Percentiles rank a stretch among this genome's conserved stretches.
These are phyloP conservation scores for Solanum pimpinellifolium DNA, from an alignment of 257 asterid genomes.

Conservation along the genomic window DNA sequence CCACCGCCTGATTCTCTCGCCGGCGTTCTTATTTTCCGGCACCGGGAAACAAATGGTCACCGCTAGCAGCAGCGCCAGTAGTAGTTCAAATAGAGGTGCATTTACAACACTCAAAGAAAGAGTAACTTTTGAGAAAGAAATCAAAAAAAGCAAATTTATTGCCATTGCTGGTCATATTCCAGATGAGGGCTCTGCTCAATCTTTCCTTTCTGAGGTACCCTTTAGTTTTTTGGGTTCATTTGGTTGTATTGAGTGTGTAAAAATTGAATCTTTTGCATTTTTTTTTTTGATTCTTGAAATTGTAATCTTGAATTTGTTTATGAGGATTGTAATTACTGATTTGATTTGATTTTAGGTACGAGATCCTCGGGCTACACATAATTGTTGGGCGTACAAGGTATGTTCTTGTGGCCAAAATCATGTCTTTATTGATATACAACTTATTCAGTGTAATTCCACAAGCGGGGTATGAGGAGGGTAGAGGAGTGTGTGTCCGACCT, in stretches of 20 bases:
- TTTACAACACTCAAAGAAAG: constrained; percentile 64
- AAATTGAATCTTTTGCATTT: neutral
- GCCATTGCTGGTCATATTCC: constrained; percentile 69
- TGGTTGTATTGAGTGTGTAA: neutral
- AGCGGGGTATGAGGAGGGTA: neutral
- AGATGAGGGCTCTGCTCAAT: constrained; percentile 57
- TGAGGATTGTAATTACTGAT: neutral
- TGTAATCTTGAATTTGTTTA: neutral
- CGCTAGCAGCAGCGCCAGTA: constrained; percentile 7
- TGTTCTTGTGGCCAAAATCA: neutral
- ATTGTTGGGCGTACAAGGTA: constrained; percentile 98
- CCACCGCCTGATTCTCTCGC: neutral
- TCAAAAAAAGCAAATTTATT: constrained; percentile 82
- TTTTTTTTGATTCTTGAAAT: neutral
- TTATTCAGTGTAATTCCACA: no score
- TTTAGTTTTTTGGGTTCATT: neutral
- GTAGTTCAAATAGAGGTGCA: constrained; percentile 18
- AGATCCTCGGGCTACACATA: constrained; percentile 83
- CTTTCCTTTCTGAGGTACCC: constrained; percentile 66
- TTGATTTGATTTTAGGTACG: constrained; percentile 38
- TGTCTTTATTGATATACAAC: neutral
- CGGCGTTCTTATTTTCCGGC: neutral
- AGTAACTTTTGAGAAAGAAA: constrained; percentile 49
- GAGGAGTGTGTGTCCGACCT: no score
- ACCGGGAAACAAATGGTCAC: constrained; percentile 24